Percentiles rank a stretch among this genome's conserved stretches.
Evolutionary conservation across 2,329 filamentous ascomycete species (phyloP).

Genomic region (Geosmithia putterillii): DNA sequence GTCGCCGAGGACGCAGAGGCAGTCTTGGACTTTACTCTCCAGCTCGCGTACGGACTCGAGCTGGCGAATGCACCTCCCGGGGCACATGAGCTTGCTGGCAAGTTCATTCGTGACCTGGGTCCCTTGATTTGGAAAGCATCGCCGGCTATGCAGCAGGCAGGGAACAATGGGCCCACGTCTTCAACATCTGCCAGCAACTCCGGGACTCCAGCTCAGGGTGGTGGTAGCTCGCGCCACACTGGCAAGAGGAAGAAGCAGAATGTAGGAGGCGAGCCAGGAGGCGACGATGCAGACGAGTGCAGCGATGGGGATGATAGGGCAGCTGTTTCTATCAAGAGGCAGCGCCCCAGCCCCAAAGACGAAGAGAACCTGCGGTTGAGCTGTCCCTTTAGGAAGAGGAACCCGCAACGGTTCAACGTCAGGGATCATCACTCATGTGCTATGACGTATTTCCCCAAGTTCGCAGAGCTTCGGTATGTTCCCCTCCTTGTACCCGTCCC

Average conservation of each 20-base stretch:
- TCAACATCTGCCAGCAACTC: slow-evolving; percentile 18
- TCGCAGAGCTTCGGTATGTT: slow-evolving; percentile 24
- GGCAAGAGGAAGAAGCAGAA: slow-evolving; percentile 23
- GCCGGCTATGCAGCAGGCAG: slow-evolving; percentile 8
- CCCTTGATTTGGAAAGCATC: slow-evolving; percentile 17
- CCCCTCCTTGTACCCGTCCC: not conserved
- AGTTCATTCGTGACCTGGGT: slow-evolving; percentile 19
- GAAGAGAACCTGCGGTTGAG: slow-evolving; percentile 22
- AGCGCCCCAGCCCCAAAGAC: slow-evolving; percentile 7
- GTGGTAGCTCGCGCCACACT: slow-evolving; percentile 7
- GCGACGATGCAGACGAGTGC: slow-evolving; percentile 19
- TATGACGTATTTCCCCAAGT: slow-evolving; percentile 27
- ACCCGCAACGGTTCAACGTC: slow-evolving; percentile 31
- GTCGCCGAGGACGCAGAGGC: slow-evolving; percentile 19
- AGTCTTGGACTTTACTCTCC: slow-evolving; percentile 21
- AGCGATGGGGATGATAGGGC: slow-evolving; percentile 18
- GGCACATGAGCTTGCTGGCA: slow-evolving; percentile 16
- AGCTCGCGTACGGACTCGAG: slow-evolving; percentile 24
- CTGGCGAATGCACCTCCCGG: slow-evolving; percentile 9
- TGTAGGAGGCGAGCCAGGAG: slow-evolving; percentile 1
- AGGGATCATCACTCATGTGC: slow-evolving; percentile 31
- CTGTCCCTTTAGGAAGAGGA: slow-evolving; percentile 31
- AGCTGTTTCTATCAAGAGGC: slow-evolving; percentile 14
- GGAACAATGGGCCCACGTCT: slow-evolving; percentile 4
- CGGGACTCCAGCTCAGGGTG: slow-evolving; percentile 4